Evolutionary conservation across 768 basidiomycete genomes (phyloP).

Genomic region (Xerocomellus amylosporus): DNA sequence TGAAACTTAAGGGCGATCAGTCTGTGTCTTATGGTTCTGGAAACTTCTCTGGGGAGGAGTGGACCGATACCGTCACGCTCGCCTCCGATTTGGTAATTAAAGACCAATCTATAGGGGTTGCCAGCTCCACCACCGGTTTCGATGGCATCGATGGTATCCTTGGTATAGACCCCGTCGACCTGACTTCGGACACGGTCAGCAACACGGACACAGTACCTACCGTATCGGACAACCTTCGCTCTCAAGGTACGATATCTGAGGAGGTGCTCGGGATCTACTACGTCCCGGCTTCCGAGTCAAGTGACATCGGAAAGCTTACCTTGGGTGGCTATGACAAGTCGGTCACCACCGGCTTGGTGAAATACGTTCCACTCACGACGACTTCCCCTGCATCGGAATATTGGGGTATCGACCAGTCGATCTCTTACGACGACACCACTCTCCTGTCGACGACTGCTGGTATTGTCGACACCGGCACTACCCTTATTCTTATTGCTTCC

Average conservation of each 20-base stretch:
- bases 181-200: slow-evolving; percentile 28
- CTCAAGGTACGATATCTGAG: slow-evolving; percentile 24
- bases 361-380: slow-evolving; percentile 24
- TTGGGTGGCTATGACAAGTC: slow-evolving; percentile 25
- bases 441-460: slow-evolving; percentile 30
- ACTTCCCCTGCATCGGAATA: slow-evolving; percentile 23
- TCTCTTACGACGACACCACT: slow-evolving; percentile 24
- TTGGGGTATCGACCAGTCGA: slow-evolving; percentile 31
- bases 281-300: slow-evolving; percentile 15
- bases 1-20: background rate
- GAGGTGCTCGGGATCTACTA: slow-evolving; percentile 34
- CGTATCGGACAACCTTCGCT: slow-evolving; percentile 34
- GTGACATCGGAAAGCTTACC: slow-evolving; percentile 23
- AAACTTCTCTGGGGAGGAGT: slow-evolving; percentile 12
- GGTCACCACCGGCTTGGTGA: slow-evolving; percentile 9
- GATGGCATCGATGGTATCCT: slow-evolving; percentile 39
- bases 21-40: slow-evolving; percentile 3
- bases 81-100: background rate
- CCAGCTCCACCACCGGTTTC: slow-evolving; percentile 26
- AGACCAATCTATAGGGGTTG: slow-evolving; percentile 37
- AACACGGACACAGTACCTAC: slow-evolving; percentile 26
- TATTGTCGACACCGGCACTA: slow-evolving; percentile 36
- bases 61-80: slow-evolving; percentile 9
- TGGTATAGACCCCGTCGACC: slow-evolving; percentile 34
- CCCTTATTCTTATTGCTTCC: slow-evolving; percentile 27